Evolutionary conservation across 2,329 filamentous ascomycete genomes (phyloP).

Genomic region (Clarireedia monteithiana): DNA sequence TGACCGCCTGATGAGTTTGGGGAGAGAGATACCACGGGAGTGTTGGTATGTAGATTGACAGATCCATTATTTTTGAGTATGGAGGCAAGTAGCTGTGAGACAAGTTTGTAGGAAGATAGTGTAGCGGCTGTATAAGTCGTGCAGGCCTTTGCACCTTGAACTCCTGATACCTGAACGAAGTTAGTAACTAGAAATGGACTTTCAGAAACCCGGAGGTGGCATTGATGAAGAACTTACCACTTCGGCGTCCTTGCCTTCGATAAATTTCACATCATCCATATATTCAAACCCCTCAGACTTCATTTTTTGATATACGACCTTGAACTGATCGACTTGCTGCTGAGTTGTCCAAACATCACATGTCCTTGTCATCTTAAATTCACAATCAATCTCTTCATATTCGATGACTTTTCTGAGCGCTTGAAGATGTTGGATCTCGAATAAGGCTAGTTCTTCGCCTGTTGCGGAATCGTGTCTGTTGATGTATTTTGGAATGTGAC

Average conservation of each 20-base stretch:
- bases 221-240: background rate
- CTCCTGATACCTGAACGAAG: conserved; percentile 13
- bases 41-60: conserved; percentile 46
- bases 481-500: conserved; percentile 6
- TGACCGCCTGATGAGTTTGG: conserved; percentile 29
- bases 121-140: conserved; percentile 17
- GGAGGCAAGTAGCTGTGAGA: conserved; percentile 43
- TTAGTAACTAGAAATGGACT: background rate
- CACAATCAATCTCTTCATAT: conserved; percentile 35
- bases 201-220: background rate
- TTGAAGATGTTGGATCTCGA: conserved; percentile 33
- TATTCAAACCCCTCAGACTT: background rate
- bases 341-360: conserved; percentile 7
- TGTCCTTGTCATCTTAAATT: conserved; percentile 31
- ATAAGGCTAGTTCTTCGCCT: conserved; percentile 21
- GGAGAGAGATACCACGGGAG: conserved; percentile 32
- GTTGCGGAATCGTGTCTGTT: background rate
- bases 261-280: conserved; percentile 7
- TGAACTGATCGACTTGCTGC: background rate
- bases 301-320: conserved; percentile 3
- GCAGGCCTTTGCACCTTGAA: conserved; percentile 19
- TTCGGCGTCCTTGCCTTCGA: conserved; percentile 1
- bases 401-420: conserved; percentile 32
- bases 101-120: conserved; percentile 53
- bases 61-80: conserved; percentile 33